Percentiles rank a stretch among this genome's conserved stretches.
These are phyloP conservation scores for Perkinsela sp. DNA, from an alignment of 208 protist species.

Conservation along the genomic window DNA sequence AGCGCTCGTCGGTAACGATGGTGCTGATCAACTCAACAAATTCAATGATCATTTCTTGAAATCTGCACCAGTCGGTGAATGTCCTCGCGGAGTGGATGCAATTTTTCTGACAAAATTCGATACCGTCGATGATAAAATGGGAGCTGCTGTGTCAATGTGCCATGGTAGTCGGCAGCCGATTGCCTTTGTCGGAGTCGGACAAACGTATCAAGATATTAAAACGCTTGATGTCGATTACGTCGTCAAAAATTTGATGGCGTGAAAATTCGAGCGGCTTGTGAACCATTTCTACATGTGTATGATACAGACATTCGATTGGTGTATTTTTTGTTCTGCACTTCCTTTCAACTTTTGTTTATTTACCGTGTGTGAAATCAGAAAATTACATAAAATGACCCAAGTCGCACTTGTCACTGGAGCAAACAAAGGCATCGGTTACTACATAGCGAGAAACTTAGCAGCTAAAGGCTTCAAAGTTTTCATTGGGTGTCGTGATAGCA, in stretches of 20 bases:
- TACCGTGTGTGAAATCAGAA: constrained; percentile 3
- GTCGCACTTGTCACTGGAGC: constrained; percentile 9
- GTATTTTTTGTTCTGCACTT: too few relatives aligned
- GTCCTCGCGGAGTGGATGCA: constrained; percentile 83
- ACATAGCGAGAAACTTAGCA: constrained; percentile 8
- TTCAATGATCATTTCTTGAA: constrained; percentile 87
- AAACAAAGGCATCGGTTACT: constrained; percentile 10
- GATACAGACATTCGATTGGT: too few relatives aligned
- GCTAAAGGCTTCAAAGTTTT: constrained; percentile 8
- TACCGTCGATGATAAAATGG: constrained; percentile 99
- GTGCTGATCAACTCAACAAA: constrained; percentile 86
- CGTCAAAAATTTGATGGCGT: constrained; percentile 72
- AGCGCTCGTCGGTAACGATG: constrained; percentile 97
- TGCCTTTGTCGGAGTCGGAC: constrained; percentile 94
- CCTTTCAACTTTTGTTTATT: not conserved
- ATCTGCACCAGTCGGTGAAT: constrained; percentile 28
- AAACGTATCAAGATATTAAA: constrained; percentile 88
- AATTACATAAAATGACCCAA: constrained; percentile 1
- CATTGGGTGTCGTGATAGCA: constrained; percentile 8
- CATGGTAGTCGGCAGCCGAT: constrained; percentile 95
- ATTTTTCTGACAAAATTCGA: constrained; percentile 99
- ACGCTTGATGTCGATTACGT: constrained; percentile 75
- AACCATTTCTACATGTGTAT: too few relatives aligned
- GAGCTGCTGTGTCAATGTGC: constrained; percentile 94
- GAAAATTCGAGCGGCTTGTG: constrained; percentile 7